Evolutionary conservation across 1,284 basidiomycete species (phyloP).

Genomic region (Cryptococcus amylolentus): DNA sequence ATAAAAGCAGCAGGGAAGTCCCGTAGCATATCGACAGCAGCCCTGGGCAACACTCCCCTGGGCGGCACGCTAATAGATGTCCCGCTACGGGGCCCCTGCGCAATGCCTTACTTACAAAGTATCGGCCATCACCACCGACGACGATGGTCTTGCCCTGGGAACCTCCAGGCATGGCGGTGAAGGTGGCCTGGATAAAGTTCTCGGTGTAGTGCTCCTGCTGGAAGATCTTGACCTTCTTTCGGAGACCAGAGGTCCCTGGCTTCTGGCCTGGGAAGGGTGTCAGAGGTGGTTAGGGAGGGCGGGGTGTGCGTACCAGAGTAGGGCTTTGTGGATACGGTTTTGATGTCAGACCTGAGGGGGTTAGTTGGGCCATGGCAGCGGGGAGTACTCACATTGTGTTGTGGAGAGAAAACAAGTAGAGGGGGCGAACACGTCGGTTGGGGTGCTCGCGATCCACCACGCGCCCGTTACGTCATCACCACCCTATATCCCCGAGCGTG

Average conservation of each 20-base stretch:
- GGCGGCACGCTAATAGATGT: neutral
- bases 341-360: conserved; percentile 29
- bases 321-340: conserved; percentile 40
- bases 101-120: conserved; percentile 54
- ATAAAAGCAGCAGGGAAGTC: neutral
- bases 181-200: conserved; percentile 95
- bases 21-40: neutral
- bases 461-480: neutral
- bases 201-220: conserved; percentile 96
- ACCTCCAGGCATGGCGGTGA: conserved; percentile 81
- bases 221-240: conserved; percentile 94
- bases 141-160: conserved; percentile 72
- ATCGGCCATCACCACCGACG: conserved; percentile 95
- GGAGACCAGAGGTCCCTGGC: conserved; percentile 88
- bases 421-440: neutral
- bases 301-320: conserved; percentile 42
- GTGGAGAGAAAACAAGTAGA: neutral
- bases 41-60: neutral
- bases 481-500: neutral
- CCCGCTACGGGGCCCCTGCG: neutral
- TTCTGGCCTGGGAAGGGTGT: conserved; percentile 62
- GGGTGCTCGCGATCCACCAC: neutral
- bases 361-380: neutral
- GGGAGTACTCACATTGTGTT: conserved; percentile 5
- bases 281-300: neutral